Evolutionary conservation across 345 rosid genomes (phyloP), one percentile per base, ranked within the genome.

Genomic region (Corchorus capsularis): DNA sequence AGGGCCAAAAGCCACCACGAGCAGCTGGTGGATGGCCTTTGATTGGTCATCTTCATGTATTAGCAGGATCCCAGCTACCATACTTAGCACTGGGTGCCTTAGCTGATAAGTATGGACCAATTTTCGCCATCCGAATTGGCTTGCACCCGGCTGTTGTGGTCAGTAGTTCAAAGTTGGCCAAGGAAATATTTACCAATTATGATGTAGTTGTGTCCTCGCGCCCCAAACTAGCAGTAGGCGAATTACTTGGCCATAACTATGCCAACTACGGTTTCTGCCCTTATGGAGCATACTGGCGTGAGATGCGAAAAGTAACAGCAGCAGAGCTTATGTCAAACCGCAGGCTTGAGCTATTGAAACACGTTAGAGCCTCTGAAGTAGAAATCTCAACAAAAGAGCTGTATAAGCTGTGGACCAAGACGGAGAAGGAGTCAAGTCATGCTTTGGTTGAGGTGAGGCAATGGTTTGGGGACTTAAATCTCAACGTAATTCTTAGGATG

Each of bases 21-120:
- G 83, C 80, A 0, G 70, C 80, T 0, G 85, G 85, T 34, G 57
- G 79, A 54, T 85, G 91, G 91, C 91, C 89, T 2, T 1, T 88
- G 12, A 74, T 84, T 7, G 87, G 89, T 20, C 89, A 84, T 73
- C 76, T 85, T 49, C 76, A 14, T 35, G 49, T 66, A 12, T 62
- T 75, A 27, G 78, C 74, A 4, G 77, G 77, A 46, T 17, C 78
- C 32, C 53, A 77, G 14, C 77, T 80, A 22, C 82, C 85, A 16
- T 81, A 84, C 76, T 6, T 70, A 4, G 53, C 75, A 2, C 63
- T 87, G 34, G 86, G 72, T 8, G 75, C 14, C 12, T 34, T 85
- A 15, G 85, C 90, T 1, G 84, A 83, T n/a, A 71, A 64, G 76
- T 57, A 74, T 19, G 85, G 91, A 39, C 85, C 89, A 0, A 74